phyloP scores from a whole-genome alignment of 176 grass and related monocot genomes.

The Metroxylon sagu region DNA sequence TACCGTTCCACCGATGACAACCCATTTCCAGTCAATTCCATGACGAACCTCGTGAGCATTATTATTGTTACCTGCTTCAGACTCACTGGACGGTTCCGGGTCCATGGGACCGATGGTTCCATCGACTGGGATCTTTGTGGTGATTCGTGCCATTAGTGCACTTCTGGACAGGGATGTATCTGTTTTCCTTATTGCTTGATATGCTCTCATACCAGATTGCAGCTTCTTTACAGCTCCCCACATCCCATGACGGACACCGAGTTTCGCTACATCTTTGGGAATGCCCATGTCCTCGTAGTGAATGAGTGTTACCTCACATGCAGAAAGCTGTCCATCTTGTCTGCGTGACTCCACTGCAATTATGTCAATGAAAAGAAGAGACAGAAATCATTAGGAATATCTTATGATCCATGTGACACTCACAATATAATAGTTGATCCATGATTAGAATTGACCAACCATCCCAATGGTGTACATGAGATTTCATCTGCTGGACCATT shows the following conservation, averaged over 20 bases:
- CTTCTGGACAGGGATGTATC: conserved; percentile 44
- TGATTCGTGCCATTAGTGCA: conserved; percentile 48
- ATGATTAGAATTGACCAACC: too few species aligned
- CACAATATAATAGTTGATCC: too few species aligned
- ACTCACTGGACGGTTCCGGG: not conserved
- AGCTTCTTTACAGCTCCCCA: conserved; percentile 95
- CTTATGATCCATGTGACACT: too few species aligned
- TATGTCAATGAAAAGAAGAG: not conserved
- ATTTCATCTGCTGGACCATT: too few species aligned
- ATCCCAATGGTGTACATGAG: too few species aligned
- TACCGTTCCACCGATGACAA: conserved; percentile 63
- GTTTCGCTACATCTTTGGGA: conserved; percentile 93
- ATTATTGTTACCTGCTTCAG: conserved; percentile 10
- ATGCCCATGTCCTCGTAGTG: conserved; percentile 99
- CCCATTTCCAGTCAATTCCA: conserved; percentile 84
- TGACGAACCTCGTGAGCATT: conserved; percentile 18
- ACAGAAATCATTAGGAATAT: too few species aligned
- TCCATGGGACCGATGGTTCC: conserved; percentile 14
- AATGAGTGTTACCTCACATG: conserved; percentile 84
- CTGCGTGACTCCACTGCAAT: conserved; percentile 71
- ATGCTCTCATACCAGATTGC: conserved; percentile 78
- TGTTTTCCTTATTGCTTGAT: conserved; percentile 47
- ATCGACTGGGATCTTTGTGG: conserved; percentile 39
- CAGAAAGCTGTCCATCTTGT: conserved; percentile 57
- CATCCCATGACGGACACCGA: conserved; percentile 91